Evolutionary conservation across 1,139 yeast genomes (phyloP), one percentile per base, ranked within the genome.

Genomic region (Taphrina communis): DNA sequence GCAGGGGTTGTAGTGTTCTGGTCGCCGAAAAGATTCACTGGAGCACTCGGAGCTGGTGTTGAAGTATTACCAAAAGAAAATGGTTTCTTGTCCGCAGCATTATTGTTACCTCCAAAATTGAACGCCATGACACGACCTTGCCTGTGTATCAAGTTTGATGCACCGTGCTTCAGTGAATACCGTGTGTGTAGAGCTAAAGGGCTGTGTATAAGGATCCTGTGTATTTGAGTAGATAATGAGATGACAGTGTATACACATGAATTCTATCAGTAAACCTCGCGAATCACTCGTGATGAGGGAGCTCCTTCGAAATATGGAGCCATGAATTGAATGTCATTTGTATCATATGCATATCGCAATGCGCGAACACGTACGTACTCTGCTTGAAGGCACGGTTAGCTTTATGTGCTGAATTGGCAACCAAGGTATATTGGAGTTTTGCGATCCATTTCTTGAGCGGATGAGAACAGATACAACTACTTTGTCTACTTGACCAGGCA

Each of bases 21-120:
- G 31, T 46, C 39, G n/a, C 60, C 60, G 38, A 66, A 63, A 5
- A 53, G 35, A 25, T 65, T 36, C n/a, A 58, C 21, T 12, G 63
- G 48, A 7, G 63, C 65, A 31, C 17, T 42, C 19, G 68, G 65
- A 12, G 62, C 59, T 6, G 70, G 59, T 17, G 72, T 66, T 6
- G 72, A 41, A 6, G 72, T 46, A 12, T 46, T 57, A 55, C 67
- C 48, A n/a, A 63, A 63, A 42, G 58, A 19, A 46, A 63, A 63
- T 11, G 67, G 55, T 51, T 63, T 63, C 61, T 63, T 63, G 38
- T 63, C 67, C 8, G 50, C 61, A 9, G 39, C 5, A 19, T 44
- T 53, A 6, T 36, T 19, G 44, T 56, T 42, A 19, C 55, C 61
- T 6, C 67, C 67, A 25, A 63, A 63, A 31, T 63, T 63, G 61